Percentiles rank a stretch among this genome's conserved stretches.
phyloP scores from a whole-genome alignment of 2,329 filamentous ascomycete species.

The Talaromyces sp. region DNA sequence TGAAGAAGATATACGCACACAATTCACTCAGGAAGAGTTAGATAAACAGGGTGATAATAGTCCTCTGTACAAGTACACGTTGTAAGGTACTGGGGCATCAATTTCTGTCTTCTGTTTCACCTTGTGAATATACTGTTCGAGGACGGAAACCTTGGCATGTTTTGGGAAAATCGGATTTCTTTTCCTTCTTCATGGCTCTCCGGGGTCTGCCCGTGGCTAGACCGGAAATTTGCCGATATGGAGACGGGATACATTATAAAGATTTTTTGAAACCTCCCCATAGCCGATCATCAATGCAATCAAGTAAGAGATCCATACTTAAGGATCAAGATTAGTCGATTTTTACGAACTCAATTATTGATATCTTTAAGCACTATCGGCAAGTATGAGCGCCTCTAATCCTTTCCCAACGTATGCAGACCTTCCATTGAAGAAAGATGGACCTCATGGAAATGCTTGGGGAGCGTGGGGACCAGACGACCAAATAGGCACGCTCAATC shows the following conservation, averaged over 20 bases:
- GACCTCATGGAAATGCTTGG: conserved; percentile 55
- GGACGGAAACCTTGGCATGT: no score
- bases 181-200: neutral
- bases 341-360: no score
- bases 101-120: neutral
- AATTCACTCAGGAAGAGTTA: conserved; percentile 40
- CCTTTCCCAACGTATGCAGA: neutral
- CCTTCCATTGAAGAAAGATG: conserved; percentile 22
- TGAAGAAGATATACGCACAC: conserved; percentile 31
- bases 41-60: conserved; percentile 42
- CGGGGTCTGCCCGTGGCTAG: neutral
- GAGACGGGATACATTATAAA: neutral
- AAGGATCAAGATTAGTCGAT: no score
- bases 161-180: neutral
- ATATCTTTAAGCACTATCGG: neutral
- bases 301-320: neutral
- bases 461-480: conserved; percentile 52
- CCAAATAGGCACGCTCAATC: conserved; percentile 53
- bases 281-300: neutral
- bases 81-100: neutral
- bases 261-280: neutral
- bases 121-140: no score
- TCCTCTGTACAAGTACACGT: conserved; percentile 35
- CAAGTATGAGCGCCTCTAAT: neutral
- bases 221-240: neutral